Conservation (phyloP, 2,329 filamentous ascomycete species). For the Aspergillus sp. region DNA sequence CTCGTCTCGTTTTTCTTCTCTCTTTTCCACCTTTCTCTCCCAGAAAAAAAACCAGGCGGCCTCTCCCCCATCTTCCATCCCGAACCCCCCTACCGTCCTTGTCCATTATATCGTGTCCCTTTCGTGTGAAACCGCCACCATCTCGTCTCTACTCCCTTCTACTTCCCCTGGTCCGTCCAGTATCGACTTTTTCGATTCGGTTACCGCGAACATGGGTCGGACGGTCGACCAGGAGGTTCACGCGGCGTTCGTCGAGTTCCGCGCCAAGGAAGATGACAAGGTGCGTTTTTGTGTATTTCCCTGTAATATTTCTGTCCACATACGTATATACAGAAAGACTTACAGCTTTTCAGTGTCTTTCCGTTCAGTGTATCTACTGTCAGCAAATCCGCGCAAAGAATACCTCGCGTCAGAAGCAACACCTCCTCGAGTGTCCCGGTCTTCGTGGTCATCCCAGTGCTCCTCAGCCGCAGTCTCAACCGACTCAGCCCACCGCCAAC, state of each 20-base stretch:
- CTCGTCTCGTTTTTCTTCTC: conserved; percentile 13
- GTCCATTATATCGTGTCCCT: conserved; percentile 4
- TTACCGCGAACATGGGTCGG: conserved; percentile 38
- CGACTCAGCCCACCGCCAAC: conserved; percentile 31
- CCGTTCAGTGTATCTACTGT: conserved; percentile 47
- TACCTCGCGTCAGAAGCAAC: conserved; percentile 45
- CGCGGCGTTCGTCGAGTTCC: conserved; percentile 46
- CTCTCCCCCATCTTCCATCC: not conserved
- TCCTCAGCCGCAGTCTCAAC: conserved; percentile 34
- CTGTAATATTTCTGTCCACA: conserved; percentile 30
- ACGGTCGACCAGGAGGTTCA: conserved; percentile 47
- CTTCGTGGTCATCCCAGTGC: conserved; percentile 39
- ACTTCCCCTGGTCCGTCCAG: conserved; percentile 8
- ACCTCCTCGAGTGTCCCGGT: conserved; percentile 44
- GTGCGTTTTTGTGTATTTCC: conserved; percentile 34
- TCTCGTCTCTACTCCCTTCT: conserved; percentile 7
- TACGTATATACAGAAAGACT: too few relatives aligned
- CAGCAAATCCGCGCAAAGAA: conserved; percentile 47
- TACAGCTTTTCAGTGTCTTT: conserved; percentile 36
- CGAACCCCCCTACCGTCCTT: conserved; percentile 7
- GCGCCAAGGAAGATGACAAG: conserved; percentile 47
- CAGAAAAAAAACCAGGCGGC: not conserved
- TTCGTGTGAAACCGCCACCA: conserved; percentile 1
- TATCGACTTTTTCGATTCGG: conserved; percentile 18
- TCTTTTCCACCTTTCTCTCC: conserved; percentile 3